Base-by-base conservation (phyloP, 495 filamentous ascomycete species). In the Hypoxylon intermedium region DNA sequence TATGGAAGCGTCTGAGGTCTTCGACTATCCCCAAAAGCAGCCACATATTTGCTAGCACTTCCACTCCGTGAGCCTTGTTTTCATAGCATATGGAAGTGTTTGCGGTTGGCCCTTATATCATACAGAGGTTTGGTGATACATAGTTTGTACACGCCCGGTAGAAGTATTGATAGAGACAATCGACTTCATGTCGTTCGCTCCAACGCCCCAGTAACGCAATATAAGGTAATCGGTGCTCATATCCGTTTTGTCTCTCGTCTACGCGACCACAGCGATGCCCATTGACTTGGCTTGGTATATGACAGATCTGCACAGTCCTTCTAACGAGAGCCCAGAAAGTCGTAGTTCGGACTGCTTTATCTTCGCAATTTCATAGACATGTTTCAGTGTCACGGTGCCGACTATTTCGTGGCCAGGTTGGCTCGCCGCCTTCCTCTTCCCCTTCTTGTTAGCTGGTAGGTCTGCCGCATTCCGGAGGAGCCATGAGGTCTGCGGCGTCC, bases 351-450 rank as follows among this genome's bases (percentile, higher is more conserved):
- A 77, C 58, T 91, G 85, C 82, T 99, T 99, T 75, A 98, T 96
- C 79, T 90, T 89, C 67, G 94, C 94, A 74, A 99, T 99, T 80
- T 98, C 93, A 71, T 93, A 97, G 42, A 99, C 77, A 76, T 99
- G 94, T 80, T 99, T 99, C 67, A 99, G 78, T 56, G 89, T 92
- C 34, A 98, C 82, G 11, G 83, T 84, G 51, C 95, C 94, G 34
- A 92, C 84, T 30, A 75, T 84, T 67, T 94, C 91, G 54, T 88
- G 84, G n/a, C 89, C 89, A 9, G 89, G 87, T 23, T 84, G 85
- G 75, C 83, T 86, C 1, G 91, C 88, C 7, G 92, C 94, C 64
- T 87, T 89, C 50, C 90, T 74, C 59, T 89, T 89, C 54, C 86
- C 85, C 74, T 93, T 93, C 63, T 87, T 86, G 50, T 81, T 83